Base-by-base conservation (phyloP, 225 moss, liverwort and hornwort species). In the Sphagnum contortum region DNA sequence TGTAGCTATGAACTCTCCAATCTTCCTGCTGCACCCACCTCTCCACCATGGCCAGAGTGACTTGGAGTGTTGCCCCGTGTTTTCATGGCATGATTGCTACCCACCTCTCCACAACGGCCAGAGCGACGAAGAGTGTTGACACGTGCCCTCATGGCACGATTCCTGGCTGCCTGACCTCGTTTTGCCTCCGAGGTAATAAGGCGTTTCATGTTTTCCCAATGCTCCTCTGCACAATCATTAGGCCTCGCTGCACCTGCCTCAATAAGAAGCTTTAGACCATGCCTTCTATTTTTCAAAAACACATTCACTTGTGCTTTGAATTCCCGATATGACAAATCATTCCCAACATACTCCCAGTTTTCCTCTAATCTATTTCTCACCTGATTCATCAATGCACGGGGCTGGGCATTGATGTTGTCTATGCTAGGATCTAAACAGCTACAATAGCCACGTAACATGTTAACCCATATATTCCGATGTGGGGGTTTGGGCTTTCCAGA, bases 401-500 rank as follows among this genome's bases (percentile, higher is more conserved):
- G 57, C 4, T 57, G 57, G 11, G 57, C 57, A 57, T 57, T 57
- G 6, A 57, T 57, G 11, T 57, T 57, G 57, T 57, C 57, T 57
- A 57, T 10, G 9, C 57, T 57, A 4, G 57, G 57, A 57, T 57
- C 57, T 10, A 57, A 12, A 8, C 12, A 4, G 11, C 11, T 57
- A 10, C 57, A 57, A 57, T 57, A 57, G 4, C 57, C 57, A 8
- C 57, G 57, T 14, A 57, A 12, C 57, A 57, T 57, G 57, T 57
- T 57, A 11, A 57, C 57, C 57, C 57, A 57, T 14, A 57, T 57
- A 10, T 57, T 57, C 57, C 57, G 4, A 57, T 57, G 57, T 57
- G 57, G 57, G 14, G 57, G 57, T 12, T 8, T 57, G 6, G 57
- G 57, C 57, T 57, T 57, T 12, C 57, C 57, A 12, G 57, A 5